Evolutionary conservation across 495 filamentous ascomycete genomes (phyloP), one percentile per base, ranked within the genome.

Genomic region (Penicillium flavigenum): DNA sequence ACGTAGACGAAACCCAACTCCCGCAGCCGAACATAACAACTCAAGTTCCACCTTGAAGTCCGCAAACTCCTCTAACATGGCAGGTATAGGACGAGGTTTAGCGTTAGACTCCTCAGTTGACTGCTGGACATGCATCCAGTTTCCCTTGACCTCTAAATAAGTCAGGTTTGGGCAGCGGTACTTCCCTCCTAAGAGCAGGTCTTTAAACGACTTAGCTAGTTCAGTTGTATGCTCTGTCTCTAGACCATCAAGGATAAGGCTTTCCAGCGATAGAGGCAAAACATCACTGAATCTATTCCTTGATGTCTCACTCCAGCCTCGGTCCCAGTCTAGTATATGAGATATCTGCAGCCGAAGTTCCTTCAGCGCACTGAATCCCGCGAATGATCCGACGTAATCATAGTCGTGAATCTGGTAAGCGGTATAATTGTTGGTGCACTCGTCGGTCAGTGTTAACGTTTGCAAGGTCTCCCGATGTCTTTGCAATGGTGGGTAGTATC

Each of bases 391-490:
- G 32, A 36, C 12, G 32, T 36, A 16, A 14, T 36, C 32, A 36
- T 36, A 36, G 32, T 14, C 12, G 12, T 36, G 5, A 36, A 0
- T 36, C 32, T 4, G 3, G 12, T 45, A 45, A 45, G 19, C 20
- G 17, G 42, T 4, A 45, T 45, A 45, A 22, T 45, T 45, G 42
- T 45, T 45, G 42, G 19, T 45, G 42, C 9, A 5, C 42, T 24
- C 42, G 20, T 45, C 42, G 42, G 42, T 45, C 42, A 45, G 20
- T 45, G 42, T 45, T 45, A 45, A 26, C 42, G 42, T 45, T 45
- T 45, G 42, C 42, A 45, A 45, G 42, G 19, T 45, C 20, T 45
- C 19, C 42, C 42, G 19, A 24, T 45, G 42, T 45, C 42, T 45
- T 10, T 24, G 42, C 11, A 45, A 45, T 26, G 42, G 42, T 45